phyloP scores from a whole-genome alignment of 2,329 filamentous ascomycete species.

The Hypoxylon sp. region DNA sequence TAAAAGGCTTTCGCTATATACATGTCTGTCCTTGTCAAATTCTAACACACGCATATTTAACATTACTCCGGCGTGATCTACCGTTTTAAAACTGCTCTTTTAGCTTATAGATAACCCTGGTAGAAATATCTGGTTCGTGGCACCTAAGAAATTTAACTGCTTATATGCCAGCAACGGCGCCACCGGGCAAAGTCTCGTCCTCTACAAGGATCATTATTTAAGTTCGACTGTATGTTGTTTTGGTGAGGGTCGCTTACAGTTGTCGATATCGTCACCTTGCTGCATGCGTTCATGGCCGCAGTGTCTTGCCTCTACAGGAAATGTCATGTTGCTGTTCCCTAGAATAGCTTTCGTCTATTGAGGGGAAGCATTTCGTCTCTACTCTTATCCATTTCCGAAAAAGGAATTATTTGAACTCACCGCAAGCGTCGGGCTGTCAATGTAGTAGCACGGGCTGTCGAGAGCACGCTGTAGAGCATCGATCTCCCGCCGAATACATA shows the following conservation, averaged over 20 bases:
- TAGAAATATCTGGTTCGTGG: not conserved
- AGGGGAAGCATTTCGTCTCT: not conserved
- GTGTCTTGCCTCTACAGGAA: slow-evolving; percentile 20
- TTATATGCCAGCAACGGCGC: slow-evolving; percentile 34
- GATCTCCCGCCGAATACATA: not conserved
- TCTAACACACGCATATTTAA: too few species aligned
- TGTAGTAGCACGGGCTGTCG: slow-evolving; percentile 47
- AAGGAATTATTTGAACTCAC: not conserved
- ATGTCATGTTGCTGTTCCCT: not conserved
- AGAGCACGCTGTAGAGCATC: not conserved
- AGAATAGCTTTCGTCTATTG: too few species aligned
- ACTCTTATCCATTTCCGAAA: not conserved
- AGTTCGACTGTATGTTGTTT: not conserved
- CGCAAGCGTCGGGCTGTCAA: slow-evolving; percentile 37
- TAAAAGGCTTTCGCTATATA: too few species aligned
- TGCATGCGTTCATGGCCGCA: slow-evolving; percentile 33
- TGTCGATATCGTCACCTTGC: slow-evolving; percentile 30
- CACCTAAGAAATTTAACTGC: not conserved
- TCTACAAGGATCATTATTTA: slow-evolving; percentile 22
- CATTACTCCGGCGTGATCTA: not conserved
- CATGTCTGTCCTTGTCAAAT: too few species aligned
- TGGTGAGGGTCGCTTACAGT: slow-evolving; percentile 24
- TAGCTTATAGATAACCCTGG: not conserved
- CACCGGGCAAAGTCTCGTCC: slow-evolving; percentile 31
- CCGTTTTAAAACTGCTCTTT: not conserved